phyloP scores from a whole-genome alignment of 176 grass and related monocot species.

The Lolium perenne region DNA sequence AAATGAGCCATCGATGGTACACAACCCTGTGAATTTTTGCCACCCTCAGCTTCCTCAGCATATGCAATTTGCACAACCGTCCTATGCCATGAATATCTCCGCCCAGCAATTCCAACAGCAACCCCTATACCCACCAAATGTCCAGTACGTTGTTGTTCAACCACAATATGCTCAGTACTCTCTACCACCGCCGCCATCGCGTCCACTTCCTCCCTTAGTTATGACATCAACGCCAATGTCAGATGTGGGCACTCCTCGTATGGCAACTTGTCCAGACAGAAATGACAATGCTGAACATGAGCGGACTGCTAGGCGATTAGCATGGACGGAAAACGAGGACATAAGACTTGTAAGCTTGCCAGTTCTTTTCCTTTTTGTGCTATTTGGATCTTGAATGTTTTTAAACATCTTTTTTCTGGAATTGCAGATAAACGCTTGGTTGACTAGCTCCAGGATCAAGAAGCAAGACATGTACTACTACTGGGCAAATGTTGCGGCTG shows the following conservation, averaged over 20 bases:
- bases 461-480: conserved; percentile 9
- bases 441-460: conserved; percentile 30
- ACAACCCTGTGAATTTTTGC: conserved; percentile 14
- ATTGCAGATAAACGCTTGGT: conserved; percentile 46
- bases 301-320: conserved; percentile 26
- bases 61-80: conserved; percentile 33
- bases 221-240: not conserved
- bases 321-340: conserved; percentile 39
- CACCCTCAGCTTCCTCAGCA: conserved; percentile 39
- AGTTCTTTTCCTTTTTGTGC: conserved; percentile 2
- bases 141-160: conserved; percentile 48
- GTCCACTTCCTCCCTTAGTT: not conserved
- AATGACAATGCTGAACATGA: conserved; percentile 33
- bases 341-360: conserved; percentile 33
- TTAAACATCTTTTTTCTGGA: conserved; percentile 7
- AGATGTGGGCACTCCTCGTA: conserved; percentile 26
- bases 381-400: not conserved
- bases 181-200: not conserved
- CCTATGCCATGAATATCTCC: conserved; percentile 34
- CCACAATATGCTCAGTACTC: conserved; percentile 49
- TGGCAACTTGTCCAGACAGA: conserved; percentile 26
- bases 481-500: conserved; percentile 22
- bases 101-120: conserved; percentile 35
- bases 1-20: not conserved
- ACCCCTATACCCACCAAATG: conserved; percentile 34